Evolutionary conservation across 805 yeast genomes (phyloP).

Genomic region (Ogataea pilisensis): DNA sequence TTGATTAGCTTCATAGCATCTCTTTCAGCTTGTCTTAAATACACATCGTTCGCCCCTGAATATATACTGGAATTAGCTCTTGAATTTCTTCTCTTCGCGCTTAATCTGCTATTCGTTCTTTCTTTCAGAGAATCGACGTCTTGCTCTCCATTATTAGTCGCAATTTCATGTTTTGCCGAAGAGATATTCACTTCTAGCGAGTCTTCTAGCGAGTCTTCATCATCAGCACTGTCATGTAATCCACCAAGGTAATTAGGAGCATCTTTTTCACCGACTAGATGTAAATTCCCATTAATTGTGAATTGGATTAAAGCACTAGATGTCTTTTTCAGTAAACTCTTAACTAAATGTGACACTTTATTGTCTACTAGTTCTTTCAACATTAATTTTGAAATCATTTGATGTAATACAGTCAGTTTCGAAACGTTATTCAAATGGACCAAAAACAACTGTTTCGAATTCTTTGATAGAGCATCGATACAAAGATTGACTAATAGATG

Average conservation of each 20-base stretch:
- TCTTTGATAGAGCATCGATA: conserved; percentile 46
- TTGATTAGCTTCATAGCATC: conserved; percentile 21
- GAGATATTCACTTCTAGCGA: conserved; percentile 1
- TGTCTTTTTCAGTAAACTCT: conserved; percentile 47
- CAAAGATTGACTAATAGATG: conserved; percentile 44
- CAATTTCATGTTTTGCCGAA: not conserved
- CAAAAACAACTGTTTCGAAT: conserved; percentile 48
- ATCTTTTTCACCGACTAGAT: conserved; percentile 36
- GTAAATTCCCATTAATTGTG: conserved; percentile 61
- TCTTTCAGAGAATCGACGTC: not conserved
- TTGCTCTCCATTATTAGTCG: not conserved
- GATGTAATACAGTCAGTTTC: conserved; percentile 47
- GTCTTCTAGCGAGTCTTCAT: conserved; percentile 12
- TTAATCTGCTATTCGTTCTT: conserved; percentile 1
- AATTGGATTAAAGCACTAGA: conserved; percentile 56
- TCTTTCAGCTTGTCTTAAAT: conserved; percentile 20
- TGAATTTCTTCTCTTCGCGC: conserved; percentile 2
- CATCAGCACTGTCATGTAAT: conserved; percentile 14
- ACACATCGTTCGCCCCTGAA: conserved; percentile 11
- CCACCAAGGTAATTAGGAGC: conserved; percentile 23
- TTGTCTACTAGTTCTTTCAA: conserved; percentile 47
- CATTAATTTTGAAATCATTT: conserved; percentile 50
- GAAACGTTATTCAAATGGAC: conserved; percentile 52
- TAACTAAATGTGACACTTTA: conserved; percentile 43
- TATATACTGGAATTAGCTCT: conserved; percentile 6